A percentile compares a stretch with the other conserved stretches of the same genome.
phyloP scores from a whole-genome alignment of 2,329 filamentous ascomycete genomes.

The Parafenestella ontariensis region DNA sequence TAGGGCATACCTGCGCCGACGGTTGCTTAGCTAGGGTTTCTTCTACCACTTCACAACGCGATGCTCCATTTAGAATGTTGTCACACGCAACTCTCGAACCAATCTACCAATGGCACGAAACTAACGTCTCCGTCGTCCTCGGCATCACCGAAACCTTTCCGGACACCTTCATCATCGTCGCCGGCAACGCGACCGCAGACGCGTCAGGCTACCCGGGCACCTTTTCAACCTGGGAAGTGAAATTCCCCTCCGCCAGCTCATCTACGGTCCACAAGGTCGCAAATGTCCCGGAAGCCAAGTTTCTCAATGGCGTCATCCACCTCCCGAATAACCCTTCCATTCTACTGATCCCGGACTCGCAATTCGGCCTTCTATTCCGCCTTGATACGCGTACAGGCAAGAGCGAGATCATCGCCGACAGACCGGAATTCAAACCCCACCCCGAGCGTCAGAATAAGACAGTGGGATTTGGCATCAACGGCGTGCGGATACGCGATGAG shows the following conservation, averaged over 20 bases:
- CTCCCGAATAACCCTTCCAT: neutral
- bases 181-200: conserved; percentile 14
- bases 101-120: conserved; percentile 6
- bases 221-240: conserved; percentile 9
- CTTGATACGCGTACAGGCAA: conserved; percentile 5
- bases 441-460: conserved; percentile 11
- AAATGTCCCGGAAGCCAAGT: conserved; percentile 9
- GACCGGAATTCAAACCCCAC: conserved; percentile 9
- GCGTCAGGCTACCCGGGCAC: conserved; percentile 10
- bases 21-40: no score
- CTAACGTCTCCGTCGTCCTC: conserved; percentile 12
- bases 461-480: conserved; percentile 12
- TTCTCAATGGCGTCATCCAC: conserved; percentile 11
- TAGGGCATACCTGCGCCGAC: no score
- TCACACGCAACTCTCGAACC: conserved; percentile 9
- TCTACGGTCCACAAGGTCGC: conserved; percentile 6
- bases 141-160: conserved; percentile 14
- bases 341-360: conserved; percentile 7
- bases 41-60: no score
- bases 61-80: no score
- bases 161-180: conserved; percentile 12
- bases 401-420: conserved; percentile 11
- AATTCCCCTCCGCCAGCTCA: neutral
- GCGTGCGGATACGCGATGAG: conserved; percentile 4
- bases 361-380: conserved; percentile 9